phyloP scores from a whole-genome alignment of 148 eudicot genomes.

The Simmondsia chinensis region DNA sequence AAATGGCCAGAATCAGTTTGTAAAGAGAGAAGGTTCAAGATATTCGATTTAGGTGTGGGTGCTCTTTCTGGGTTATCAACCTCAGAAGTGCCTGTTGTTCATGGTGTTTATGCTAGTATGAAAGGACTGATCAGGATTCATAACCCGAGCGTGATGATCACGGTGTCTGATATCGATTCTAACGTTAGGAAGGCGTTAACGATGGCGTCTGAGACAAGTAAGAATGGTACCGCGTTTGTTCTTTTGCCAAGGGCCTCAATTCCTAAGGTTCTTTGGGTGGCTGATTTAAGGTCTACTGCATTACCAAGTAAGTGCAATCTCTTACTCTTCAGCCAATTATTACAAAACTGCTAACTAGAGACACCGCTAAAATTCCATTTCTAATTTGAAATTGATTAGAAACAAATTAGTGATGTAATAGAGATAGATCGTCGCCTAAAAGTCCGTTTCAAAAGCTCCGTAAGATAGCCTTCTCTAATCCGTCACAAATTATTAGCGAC shows the following conservation, averaged over 20 bases:
- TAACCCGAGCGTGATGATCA: conserved; percentile 70
- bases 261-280: conserved; percentile 89
- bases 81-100: conserved; percentile 80
- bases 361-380: too few relatives aligned
- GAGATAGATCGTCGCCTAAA: too few relatives aligned
- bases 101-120: conserved; percentile 76
- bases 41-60: conserved; percentile 76
- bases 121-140: conserved; percentile 77
- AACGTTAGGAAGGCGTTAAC: conserved; percentile 73
- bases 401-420: too few relatives aligned
- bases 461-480: too few relatives aligned
- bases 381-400: too few relatives aligned
- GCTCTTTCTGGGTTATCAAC: conserved; percentile 43
- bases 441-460: too few relatives aligned
- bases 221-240: conserved; percentile 43
- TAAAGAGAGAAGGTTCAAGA: conserved; percentile 79
- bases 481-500: too few relatives aligned
- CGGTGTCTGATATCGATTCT: conserved; percentile 54
- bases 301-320: conserved; percentile 75
- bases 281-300: conserved; percentile 80
- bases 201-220: conserved; percentile 54
- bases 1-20: conserved; percentile 75
- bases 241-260: conserved; percentile 63
- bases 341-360: too few relatives aligned
- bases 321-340: neutral